phyloP scores from a whole-genome alignment of 257 asterid genomes.

The Jasminum sambac region DNA sequence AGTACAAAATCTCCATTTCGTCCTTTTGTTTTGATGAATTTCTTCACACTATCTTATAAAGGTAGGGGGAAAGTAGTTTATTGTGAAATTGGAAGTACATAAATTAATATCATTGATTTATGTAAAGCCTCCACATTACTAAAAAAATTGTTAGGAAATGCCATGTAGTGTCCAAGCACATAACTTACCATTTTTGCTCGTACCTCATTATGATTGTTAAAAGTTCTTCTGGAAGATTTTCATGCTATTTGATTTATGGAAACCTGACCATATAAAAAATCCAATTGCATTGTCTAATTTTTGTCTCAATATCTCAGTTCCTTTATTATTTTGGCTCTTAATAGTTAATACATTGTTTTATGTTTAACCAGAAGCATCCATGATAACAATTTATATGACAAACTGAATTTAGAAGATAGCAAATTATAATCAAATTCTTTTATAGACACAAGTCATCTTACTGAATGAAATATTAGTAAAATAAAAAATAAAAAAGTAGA shows the following conservation, averaged over 20 bases:
- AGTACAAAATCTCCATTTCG: not conserved
- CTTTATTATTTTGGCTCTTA: not conserved
- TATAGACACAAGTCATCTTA: not conserved
- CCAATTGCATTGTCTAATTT: not conserved
- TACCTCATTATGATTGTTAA: not conserved
- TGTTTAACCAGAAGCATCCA: too few relatives aligned
- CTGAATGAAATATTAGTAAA: not conserved
- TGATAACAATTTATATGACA: too few relatives aligned
- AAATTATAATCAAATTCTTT: too few relatives aligned
- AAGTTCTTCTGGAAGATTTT: not conserved
- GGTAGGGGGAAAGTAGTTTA: not conserved
- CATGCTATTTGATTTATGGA: not conserved
- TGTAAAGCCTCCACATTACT: not conserved
- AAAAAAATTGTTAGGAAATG: not conserved
- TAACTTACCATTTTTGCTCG: not conserved
- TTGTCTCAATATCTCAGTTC: not conserved
- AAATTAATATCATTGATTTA: not conserved
- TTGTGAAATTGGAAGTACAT: not conserved
- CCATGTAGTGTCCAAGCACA: not conserved
- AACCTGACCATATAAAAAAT: not conserved
- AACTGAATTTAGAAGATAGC: not conserved
- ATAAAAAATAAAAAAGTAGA: not conserved
- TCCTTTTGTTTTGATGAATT: not conserved
- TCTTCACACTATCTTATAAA: not conserved
- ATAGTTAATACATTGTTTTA: not conserved